Conservation (phyloP, 2,329 filamentous ascomycete species). For the Ophiostoma sp. region DNA sequence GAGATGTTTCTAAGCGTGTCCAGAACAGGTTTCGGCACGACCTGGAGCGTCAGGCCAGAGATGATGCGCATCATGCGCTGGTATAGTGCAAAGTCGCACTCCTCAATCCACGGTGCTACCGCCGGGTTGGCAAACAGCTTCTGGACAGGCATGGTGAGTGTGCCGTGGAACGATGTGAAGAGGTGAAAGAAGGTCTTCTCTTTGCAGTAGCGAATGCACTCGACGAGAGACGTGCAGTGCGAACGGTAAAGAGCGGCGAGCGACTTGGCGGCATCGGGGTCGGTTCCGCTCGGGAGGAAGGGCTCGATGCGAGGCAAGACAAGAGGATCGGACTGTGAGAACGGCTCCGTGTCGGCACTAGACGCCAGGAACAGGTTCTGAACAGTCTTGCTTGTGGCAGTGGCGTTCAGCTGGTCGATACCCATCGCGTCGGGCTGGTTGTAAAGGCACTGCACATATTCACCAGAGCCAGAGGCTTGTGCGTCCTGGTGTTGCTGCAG, state of each 20-base stretch:
- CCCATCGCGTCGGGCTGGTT: conserved; percentile 57
- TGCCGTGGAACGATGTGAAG: conserved; percentile 93
- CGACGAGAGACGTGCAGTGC: conserved; percentile 91
- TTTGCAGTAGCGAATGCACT: conserved; percentile 93
- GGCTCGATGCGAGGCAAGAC: conserved; percentile 81
- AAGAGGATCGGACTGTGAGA: conserved; percentile 68
- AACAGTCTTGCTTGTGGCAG: conserved; percentile 58
- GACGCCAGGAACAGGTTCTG: conserved; percentile 63
- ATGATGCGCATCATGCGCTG: conserved; percentile 96
- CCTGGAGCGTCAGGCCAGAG: conserved; percentile 83
- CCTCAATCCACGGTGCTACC: conserved; percentile 88
- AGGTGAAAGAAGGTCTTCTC: conserved; percentile 96
- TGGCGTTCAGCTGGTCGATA: conserved; percentile 60
- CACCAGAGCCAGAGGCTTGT: conserved; percentile 28
- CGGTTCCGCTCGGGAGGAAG: conserved; percentile 78
- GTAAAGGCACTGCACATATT: conserved; percentile 54
- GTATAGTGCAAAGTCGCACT: conserved; percentile 94
- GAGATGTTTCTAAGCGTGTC: conserved; percentile 87
- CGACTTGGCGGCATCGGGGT: conserved; percentile 82
- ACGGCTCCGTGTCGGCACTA: conserved; percentile 52
- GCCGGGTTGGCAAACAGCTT: conserved; percentile 82
- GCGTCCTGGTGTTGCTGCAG: conserved; percentile 10
- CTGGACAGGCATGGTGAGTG: conserved; percentile 92
- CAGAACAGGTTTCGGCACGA: conserved; percentile 83
- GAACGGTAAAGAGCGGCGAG: conserved; percentile 86